Percentiles rank a stretch among this genome's conserved stretches.
These are phyloP conservation scores for Chytriomyces sp. DNA, from an alignment of 192 early-diverging fungal genomes.

Conservation along the genomic window DNA sequence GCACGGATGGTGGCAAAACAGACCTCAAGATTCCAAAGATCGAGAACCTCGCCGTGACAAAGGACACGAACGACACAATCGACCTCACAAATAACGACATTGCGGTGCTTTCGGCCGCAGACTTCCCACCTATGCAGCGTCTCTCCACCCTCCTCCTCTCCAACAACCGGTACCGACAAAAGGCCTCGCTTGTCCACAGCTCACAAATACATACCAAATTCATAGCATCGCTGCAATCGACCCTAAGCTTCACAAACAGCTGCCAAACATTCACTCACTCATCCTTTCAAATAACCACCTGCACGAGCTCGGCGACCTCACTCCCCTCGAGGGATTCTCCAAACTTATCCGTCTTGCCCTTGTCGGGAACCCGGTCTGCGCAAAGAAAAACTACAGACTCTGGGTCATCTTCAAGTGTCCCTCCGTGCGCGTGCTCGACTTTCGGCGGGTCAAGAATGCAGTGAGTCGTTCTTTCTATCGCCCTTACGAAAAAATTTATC, in stretches of 20 bases:
- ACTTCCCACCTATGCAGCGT: constrained; percentile 82
- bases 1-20: too few species aligned
- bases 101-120: constrained; percentile 63
- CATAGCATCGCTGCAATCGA: constrained; percentile 85
- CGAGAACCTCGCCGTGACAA: constrained; percentile 94
- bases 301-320: constrained; percentile 81
- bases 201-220: too few species aligned
- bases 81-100: constrained; percentile 95
- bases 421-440: constrained; percentile 82
- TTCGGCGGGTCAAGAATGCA: constrained; percentile 69
- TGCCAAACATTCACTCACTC: constrained; percentile 80
- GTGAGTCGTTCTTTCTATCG: constrained; percentile 44
- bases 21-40: constrained; percentile 85
- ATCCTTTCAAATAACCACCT: constrained; percentile 88
- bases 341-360: constrained; percentile 68
- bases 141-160: constrained; percentile 75
- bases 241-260: constrained; percentile 54
- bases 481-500: constrained; percentile 11
- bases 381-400: constrained; percentile 78
- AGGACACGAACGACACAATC: constrained; percentile 89
- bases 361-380: constrained; percentile 85
- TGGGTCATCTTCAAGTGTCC: constrained; percentile 79
- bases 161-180: too few species aligned
- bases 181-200: too few species aligned
- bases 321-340: constrained; percentile 60